A percentile compares a stretch with the other conserved stretches of the same genome.
Conservation (phyloP, 108 stramenopile genomes). For the Cyclotella cryptica region DNA sequence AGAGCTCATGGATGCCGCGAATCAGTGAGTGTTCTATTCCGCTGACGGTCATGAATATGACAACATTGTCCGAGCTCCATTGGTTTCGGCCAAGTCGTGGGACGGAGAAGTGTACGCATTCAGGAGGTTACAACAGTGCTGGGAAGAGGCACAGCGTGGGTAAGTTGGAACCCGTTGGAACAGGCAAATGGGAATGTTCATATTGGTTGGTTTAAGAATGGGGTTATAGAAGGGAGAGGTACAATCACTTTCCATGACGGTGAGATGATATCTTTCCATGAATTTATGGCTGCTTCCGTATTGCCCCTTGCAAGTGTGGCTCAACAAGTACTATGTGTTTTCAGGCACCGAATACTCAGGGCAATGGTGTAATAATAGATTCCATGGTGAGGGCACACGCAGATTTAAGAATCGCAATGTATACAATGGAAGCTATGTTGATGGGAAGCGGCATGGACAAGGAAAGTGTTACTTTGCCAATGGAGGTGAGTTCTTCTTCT, state of each 20-base stretch:
- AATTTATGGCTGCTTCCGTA: too few species aligned
- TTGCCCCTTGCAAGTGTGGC: too few species aligned
- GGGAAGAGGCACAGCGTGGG: constrained; percentile 74
- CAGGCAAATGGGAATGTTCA: constrained; percentile 72
- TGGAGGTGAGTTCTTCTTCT: constrained; percentile 27
- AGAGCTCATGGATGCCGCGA: constrained; percentile 40
- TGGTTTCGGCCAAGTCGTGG: constrained; percentile 15
- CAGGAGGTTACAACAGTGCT: constrained; percentile 54
- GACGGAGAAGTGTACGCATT: constrained; percentile 39
- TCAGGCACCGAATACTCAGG: constrained; percentile 69
- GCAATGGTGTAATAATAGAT: constrained; percentile 63
- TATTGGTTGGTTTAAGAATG: constrained; percentile 64
- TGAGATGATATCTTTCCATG: constrained; percentile 11
- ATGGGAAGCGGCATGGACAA: constrained; percentile 62
- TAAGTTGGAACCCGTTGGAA: constrained; percentile 52
- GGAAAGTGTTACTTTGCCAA: constrained; percentile 69
- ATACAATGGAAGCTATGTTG: constrained; percentile 53
- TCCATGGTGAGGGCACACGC: constrained; percentile 66
- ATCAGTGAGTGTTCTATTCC: constrained; percentile 7
- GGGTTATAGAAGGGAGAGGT: constrained; percentile 63
- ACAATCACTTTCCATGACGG: constrained; percentile 60
- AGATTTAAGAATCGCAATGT: constrained; percentile 69
- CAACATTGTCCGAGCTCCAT: constrained; percentile 15
- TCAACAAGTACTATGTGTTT: background rate
- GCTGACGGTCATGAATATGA: constrained; percentile 33